Evolutionary conservation across 768 basidiomycete species (phyloP), one percentile per base, ranked within the genome.

Genomic region (Tricholoma saponaceum): DNA sequence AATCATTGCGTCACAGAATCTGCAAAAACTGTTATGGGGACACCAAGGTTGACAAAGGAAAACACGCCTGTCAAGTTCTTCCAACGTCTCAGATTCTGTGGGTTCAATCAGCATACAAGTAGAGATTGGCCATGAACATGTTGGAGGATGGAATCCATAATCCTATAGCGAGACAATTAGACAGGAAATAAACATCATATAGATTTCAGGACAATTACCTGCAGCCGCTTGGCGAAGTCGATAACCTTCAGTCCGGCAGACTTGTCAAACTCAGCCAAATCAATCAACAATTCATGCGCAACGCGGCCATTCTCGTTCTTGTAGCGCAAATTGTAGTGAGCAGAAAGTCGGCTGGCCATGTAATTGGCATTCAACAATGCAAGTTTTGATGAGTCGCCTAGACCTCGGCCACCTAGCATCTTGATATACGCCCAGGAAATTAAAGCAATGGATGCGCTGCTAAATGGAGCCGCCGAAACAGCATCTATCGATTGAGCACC

Each of bases 371-470:
- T 98, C 43, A 99, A 82, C 28, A 99, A 80, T 1, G 97, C 93
- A 28, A 92, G 74, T 64, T 89, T 90, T 2, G 95, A 90, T 0
- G 94, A 87, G 58, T 93, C 83, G 22, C 85, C 83, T 25, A 99
- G 82, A 6, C 97, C 97, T 55, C 84, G 76, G 7, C 95, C 96
- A 25, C 97, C 97, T n/a, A 99, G 84, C 97, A 99, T 98, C 77
- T 92, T 96, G 81, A 97, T 92, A 72, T 97, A 99, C 12, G 97
- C 96, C 95, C 96, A 98, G 0, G 95, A 98, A 66, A 98, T 98
- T 59, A 95, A 80, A 49, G 92, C 86, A 66, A 99, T 95, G 6
- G 93, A 95, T 2, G 97, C 92, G 62, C 93, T 95, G 46, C 97
- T 96, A 68, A 86, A 98, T 0, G 95, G 97, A 1, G 90, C 94